phyloP scores from a whole-genome alignment of 257 asterid genomes.

The Solanum ossicruentum region DNA sequence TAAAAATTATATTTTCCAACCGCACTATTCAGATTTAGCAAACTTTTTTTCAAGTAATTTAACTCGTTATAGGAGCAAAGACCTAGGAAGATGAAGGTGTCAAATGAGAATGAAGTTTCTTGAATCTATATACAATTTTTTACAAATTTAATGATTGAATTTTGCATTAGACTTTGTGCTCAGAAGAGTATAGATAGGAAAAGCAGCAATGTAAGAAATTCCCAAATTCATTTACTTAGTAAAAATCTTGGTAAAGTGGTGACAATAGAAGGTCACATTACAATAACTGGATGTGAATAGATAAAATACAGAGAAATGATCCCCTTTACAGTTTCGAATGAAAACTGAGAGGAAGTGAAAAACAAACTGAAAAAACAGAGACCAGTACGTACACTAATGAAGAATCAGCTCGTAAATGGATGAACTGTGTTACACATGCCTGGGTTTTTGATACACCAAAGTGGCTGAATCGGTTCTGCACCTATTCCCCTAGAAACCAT shows the following conservation, averaged over 20 bases:
- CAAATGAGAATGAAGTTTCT: not conserved
- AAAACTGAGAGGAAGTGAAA: not conserved
- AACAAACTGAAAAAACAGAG: not conserved
- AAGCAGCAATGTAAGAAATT: not conserved
- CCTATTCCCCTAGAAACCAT: slow-evolving; percentile 70
- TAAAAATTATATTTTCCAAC: not conserved
- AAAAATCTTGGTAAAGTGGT: not conserved
- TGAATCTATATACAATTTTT: not conserved
- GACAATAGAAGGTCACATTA: not conserved
- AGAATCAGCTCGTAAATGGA: slow-evolving; percentile 3
- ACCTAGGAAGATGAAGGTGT: not conserved
- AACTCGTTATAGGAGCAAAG: not conserved
- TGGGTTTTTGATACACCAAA: slow-evolving; percentile 81
- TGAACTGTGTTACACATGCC: slow-evolving; percentile 81
- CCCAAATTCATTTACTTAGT: not conserved
- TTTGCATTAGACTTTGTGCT: not conserved
- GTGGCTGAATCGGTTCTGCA: slow-evolving; percentile 93
- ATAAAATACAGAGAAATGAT: not conserved
- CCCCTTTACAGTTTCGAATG: not conserved
- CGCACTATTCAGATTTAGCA: not conserved
- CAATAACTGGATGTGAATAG: not conserved
- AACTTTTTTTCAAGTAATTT: not conserved
- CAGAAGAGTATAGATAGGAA: not conserved
- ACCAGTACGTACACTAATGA: not conserved
- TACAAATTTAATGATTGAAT: not conserved